Evolutionary conservation across 2,329 filamentous ascomycete genomes (phyloP).

Genomic region (Diaporthe eres): DNA sequence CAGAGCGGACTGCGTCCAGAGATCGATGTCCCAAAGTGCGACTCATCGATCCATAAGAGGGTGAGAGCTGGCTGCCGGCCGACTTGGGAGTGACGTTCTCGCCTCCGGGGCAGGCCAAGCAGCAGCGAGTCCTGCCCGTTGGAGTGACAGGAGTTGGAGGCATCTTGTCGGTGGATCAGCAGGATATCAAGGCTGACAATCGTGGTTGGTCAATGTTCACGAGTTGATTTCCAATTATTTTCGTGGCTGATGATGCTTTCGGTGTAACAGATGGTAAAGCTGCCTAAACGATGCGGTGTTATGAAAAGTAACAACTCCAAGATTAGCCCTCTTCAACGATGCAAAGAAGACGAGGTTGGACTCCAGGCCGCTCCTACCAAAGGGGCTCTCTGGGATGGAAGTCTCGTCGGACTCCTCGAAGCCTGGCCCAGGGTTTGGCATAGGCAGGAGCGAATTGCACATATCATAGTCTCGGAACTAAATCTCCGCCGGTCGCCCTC

Average conservation of each 20-base stretch:
- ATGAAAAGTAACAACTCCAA: background rate
- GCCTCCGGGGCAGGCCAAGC: conserved; percentile 31
- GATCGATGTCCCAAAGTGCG: conserved; percentile 32
- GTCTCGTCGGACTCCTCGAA: background rate
- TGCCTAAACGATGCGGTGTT: background rate
- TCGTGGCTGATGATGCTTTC: background rate
- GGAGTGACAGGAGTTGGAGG: background rate
- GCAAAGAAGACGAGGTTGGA: background rate
- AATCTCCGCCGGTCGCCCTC: background rate
- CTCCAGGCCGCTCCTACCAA: background rate
- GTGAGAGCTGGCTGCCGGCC: background rate
- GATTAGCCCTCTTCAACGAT: background rate
- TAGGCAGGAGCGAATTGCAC: background rate
- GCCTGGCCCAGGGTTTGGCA: background rate
- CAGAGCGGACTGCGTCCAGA: conserved; percentile 37
- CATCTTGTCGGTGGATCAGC: conserved; percentile 15
- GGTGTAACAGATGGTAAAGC: conserved; percentile 2
- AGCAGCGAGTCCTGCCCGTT: conserved; percentile 28
- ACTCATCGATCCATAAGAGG: conserved; percentile 8
- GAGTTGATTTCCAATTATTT: background rate
- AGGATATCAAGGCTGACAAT: background rate
- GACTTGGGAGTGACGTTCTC: conserved; percentile 35
- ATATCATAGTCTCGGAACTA: background rate
- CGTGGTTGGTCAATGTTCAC: background rate
- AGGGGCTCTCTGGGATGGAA: background rate